Evolutionary conservation across 2,329 filamentous ascomycete species (phyloP), one percentile per base, ranked within the genome.

Genomic region (Trichoderma atroviride): DNA sequence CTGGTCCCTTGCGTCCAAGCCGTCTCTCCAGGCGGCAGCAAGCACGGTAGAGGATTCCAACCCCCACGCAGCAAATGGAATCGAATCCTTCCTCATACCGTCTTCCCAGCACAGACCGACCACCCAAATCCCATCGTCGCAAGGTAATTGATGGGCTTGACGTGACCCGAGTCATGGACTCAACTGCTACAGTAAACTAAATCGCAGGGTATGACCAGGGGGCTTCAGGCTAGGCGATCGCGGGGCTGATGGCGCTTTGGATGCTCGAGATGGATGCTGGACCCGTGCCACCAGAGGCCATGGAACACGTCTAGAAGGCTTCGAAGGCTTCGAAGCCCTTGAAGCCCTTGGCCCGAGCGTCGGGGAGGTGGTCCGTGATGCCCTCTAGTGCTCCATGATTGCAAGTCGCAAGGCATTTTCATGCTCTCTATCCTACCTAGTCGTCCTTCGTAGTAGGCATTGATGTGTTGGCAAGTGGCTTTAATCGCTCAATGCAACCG

Each of bases 251-350:
- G 43, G 63, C 52, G 53, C 35, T 40, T 57, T 47, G 53, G 63
- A 47, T 47, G 7, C 24, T 53, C 43, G 29, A 40, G 50, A 56
- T 50, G 47, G 14, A 24, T 29, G 60, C 60, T 37, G 55, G 22
- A n/a, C 47, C 61, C 50, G 63, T 57, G 63, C 31, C 29, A 66
- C 63, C 24, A 47, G 37, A 16, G 5, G 52, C 62, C 37, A 31
- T 50, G 53, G 63, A 66, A 66, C 53, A 50, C 53, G 63, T 58
- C 63, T 66, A 66, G 63, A 66, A 66, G 63, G 35, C 52, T 47
- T 58, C 37, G 37, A 66, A 22, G 33, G 37, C 57, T 55, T 66
- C 57, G 53, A 66, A 22, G 24, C 40, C 19, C 33, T 11, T 27
- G 53, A 66, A 22, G 24, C 40, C 40, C 33, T 11, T 27, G 53